Conservation (phyloP, 345 rosid species). For the Pugionium dolabratum region DNA sequence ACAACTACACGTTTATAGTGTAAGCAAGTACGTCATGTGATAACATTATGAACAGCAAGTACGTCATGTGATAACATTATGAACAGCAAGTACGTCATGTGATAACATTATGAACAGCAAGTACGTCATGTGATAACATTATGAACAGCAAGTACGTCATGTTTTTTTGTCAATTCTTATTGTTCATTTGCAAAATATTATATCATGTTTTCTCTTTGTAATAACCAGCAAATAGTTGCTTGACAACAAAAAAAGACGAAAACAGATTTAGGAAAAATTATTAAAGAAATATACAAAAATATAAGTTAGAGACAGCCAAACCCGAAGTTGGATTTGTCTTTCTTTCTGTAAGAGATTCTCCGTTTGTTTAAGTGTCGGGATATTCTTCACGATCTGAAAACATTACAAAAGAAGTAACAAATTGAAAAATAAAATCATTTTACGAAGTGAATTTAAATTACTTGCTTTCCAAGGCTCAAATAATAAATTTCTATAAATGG, state of each 20-base stretch:
- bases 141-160: conserved; percentile 28
- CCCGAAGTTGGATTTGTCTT: conserved; percentile 12
- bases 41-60: too few relatives aligned
- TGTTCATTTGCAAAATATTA: background rate
- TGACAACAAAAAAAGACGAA: background rate
- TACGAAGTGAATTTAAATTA: background rate
- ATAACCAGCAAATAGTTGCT: conserved; percentile 13
- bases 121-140: conserved; percentile 27
- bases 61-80: too few relatives aligned
- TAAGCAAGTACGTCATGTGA: too few relatives aligned
- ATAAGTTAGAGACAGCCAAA: conserved; percentile 12
- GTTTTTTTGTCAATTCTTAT: conserved; percentile 12
- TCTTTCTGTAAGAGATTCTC: conserved; percentile 18
- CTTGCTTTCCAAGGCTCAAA: conserved; percentile 21
- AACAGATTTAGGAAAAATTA: background rate
- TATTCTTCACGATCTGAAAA: conserved; percentile 18
- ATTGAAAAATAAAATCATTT: background rate
- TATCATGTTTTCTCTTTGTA: background rate
- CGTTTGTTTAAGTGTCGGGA: background rate
- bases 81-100: too few relatives aligned
- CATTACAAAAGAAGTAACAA: background rate
- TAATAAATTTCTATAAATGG: background rate
- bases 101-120: conserved; percentile 6
- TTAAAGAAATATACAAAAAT: conserved; percentile 1
- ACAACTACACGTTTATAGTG: background rate